phyloP scores from a whole-genome alignment of 2,329 filamentous ascomycete genomes.

The Thermothelomyces thermophilus region DNA sequence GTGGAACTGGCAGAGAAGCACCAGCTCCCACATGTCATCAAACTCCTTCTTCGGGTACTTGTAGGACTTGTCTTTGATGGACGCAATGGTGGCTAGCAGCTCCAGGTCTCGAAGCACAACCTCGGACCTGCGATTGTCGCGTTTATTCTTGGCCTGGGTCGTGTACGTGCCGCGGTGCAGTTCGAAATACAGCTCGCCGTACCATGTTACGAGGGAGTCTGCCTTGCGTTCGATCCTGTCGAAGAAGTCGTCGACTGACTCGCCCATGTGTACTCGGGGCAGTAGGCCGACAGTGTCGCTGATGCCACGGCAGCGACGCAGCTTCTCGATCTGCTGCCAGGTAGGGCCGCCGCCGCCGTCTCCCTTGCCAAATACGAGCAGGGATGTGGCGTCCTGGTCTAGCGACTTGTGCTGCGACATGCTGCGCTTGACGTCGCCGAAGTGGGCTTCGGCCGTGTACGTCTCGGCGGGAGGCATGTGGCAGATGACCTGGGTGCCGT shows the following conservation, averaged over 20 bases:
- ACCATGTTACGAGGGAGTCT: slow-evolving; percentile 83
- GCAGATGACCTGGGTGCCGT: slow-evolving; percentile 93
- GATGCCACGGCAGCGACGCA: slow-evolving; percentile 84
- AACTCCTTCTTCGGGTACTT: slow-evolving; percentile 92
- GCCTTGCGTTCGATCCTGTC: slow-evolving; percentile 75
- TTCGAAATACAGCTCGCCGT: slow-evolving; percentile 96
- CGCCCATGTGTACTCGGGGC: slow-evolving; percentile 81
- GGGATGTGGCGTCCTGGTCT: slow-evolving; percentile 82
- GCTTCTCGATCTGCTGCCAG: slow-evolving; percentile 89
- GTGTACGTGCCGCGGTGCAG: slow-evolving; percentile 96
- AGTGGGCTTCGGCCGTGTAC: slow-evolving; percentile 89
- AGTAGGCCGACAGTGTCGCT: slow-evolving; percentile 79
- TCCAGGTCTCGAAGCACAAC: slow-evolving; percentile 82
- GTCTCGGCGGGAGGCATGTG: slow-evolving; percentile 97
- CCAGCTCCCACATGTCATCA: slow-evolving; percentile 90
- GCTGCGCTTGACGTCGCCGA: slow-evolving; percentile 87
- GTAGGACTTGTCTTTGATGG: slow-evolving; percentile 64
- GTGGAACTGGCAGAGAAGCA: slow-evolving; percentile 92
- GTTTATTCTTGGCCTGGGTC: slow-evolving; percentile 95
- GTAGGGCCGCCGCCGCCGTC: slow-evolving; percentile 95
- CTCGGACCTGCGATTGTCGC: slow-evolving; percentile 83
- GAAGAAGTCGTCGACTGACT: slow-evolving; percentile 92
- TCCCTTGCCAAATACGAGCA: slow-evolving; percentile 93
- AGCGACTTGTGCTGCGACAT: slow-evolving; percentile 90
- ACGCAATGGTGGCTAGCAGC: slow-evolving; percentile 78